phyloP scores from a whole-genome alignment of 2,329 filamentous ascomycete genomes.

The Penicillium sclerotiorum region DNA sequence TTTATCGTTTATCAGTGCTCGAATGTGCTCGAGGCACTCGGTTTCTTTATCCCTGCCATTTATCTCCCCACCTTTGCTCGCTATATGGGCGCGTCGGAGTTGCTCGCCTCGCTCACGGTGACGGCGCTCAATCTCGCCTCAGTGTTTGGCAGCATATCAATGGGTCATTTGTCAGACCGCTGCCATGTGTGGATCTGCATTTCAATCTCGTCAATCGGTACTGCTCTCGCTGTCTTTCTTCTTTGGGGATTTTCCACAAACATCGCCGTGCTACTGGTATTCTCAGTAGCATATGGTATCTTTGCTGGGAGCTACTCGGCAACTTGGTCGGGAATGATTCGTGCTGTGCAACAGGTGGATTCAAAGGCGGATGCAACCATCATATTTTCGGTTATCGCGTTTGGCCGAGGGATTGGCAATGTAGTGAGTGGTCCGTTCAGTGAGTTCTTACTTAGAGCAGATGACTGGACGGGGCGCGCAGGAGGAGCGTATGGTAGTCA shows the following conservation, averaged over 20 bases:
- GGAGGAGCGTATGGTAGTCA: slow-evolving; percentile 29
- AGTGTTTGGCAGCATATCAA: slow-evolving; percentile 36
- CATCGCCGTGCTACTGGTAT: slow-evolving; percentile 46
- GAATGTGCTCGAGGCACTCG: slow-evolving; percentile 41
- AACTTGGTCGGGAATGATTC: slow-evolving; percentile 51
- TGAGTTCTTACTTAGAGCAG: slow-evolving; percentile 39
- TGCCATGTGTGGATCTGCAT: slow-evolving; percentile 44
- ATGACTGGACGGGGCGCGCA: slow-evolving; percentile 17
- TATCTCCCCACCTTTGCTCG: slow-evolving; percentile 43
- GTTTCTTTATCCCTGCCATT: slow-evolving; percentile 42
- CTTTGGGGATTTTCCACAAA: slow-evolving; percentile 52
- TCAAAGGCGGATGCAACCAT: slow-evolving; percentile 48
- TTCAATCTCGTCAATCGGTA: slow-evolving; percentile 46
- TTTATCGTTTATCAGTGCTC: slow-evolving; percentile 53
- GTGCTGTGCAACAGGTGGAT: slow-evolving; percentile 42
- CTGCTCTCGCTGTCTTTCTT: slow-evolving; percentile 44
- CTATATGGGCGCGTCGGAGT: slow-evolving; percentile 24
- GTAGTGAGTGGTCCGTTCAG: slow-evolving; percentile 56
- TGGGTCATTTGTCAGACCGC: slow-evolving; percentile 46
- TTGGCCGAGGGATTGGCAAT: slow-evolving; percentile 56
- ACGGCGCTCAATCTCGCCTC: slow-evolving; percentile 35
- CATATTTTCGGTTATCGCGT: slow-evolving; percentile 52
- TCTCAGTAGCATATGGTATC: slow-evolving; percentile 48
- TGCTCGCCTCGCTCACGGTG: slow-evolving; percentile 32
- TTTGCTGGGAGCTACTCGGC: slow-evolving; percentile 49